Percentiles rank a stretch among this genome's conserved stretches.
phyloP scores from a whole-genome alignment of 441 rosid species.

The Populus tomentosa region DNA sequence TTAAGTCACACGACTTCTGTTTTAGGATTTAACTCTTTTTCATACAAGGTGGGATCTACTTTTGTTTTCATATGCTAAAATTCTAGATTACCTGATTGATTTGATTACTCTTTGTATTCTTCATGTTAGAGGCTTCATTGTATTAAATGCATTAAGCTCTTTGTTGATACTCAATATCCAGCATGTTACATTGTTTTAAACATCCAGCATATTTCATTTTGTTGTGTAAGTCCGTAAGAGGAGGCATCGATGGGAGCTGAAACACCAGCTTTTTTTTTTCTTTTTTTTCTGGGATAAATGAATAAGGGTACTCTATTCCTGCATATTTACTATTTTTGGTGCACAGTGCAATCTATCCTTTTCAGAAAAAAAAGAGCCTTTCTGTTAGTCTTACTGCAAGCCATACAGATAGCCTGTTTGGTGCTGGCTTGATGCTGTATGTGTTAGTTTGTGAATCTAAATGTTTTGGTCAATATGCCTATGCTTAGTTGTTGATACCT shows the following conservation, averaged over 20 bases:
- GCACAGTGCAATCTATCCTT: not conserved
- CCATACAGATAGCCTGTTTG: not conserved
- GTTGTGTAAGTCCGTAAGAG: constrained; percentile 18
- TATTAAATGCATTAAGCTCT: not conserved
- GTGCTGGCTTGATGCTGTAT: not conserved
- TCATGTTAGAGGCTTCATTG: not conserved
- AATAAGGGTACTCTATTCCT: constrained; percentile 25
- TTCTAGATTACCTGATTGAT: not conserved
- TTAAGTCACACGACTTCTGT: not conserved
- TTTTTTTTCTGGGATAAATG: constrained; percentile 21
- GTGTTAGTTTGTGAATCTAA: not conserved
- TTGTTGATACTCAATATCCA: not conserved
- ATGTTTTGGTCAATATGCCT: not conserved
- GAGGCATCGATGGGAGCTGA: constrained; percentile 18
- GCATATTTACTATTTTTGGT: not conserved
- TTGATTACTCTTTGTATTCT: not conserved
- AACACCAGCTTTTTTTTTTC: not conserved
- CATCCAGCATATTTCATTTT: constrained; percentile 11
- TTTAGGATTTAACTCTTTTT: not conserved
- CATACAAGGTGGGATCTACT: not conserved
- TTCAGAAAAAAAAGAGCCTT: not conserved
- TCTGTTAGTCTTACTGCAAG: not conserved
- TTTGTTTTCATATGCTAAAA: not conserved
- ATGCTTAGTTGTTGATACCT: not conserved
- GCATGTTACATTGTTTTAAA: not conserved